phyloP scores from a whole-genome alignment of 257 asterid genomes.

The Solanum gandarillasii region DNA sequence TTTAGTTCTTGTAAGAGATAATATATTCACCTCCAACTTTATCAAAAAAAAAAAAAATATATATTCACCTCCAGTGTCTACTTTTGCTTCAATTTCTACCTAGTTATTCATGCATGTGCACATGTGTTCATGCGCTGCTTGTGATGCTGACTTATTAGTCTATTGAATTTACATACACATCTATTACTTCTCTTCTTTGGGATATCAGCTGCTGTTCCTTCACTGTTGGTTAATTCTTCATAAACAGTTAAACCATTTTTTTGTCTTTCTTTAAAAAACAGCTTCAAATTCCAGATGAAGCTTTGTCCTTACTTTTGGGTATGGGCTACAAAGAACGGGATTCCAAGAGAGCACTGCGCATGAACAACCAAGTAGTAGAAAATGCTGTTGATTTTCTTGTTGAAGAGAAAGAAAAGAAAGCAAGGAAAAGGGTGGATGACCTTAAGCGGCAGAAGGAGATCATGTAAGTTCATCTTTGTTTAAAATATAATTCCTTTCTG shows the following conservation, averaged over 20 bases:
- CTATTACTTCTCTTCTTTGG: not conserved
- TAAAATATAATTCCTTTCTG: not conserved
- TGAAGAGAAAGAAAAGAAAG: constrained; percentile 52
- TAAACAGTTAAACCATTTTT: not conserved
- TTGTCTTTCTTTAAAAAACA: constrained; percentile 12
- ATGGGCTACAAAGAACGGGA: constrained; percentile 75
- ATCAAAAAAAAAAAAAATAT: too few relatives aligned
- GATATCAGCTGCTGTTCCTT: not conserved
- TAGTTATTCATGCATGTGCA: not conserved
- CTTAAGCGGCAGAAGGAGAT: constrained; percentile 45
- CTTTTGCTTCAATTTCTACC: not conserved
- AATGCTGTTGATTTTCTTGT: constrained; percentile 76
- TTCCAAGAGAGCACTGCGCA: constrained; percentile 90
- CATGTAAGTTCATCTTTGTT: constrained; percentile 20
- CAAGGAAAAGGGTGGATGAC: constrained; percentile 48
- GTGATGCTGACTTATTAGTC: not conserved
- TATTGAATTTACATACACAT: not conserved
- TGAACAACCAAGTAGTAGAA: constrained; percentile 68
- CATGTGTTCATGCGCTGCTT: not conserved
- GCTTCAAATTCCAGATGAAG: constrained; percentile 91
- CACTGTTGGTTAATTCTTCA: not conserved
- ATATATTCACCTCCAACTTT: not conserved
- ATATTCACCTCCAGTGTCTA: not conserved
- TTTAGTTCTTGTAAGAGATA: not conserved
- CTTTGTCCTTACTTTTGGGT: constrained; percentile 53